Conservation (phyloP, 2,329 filamentous ascomycete species). For the Calonectria ilicicola region DNA sequence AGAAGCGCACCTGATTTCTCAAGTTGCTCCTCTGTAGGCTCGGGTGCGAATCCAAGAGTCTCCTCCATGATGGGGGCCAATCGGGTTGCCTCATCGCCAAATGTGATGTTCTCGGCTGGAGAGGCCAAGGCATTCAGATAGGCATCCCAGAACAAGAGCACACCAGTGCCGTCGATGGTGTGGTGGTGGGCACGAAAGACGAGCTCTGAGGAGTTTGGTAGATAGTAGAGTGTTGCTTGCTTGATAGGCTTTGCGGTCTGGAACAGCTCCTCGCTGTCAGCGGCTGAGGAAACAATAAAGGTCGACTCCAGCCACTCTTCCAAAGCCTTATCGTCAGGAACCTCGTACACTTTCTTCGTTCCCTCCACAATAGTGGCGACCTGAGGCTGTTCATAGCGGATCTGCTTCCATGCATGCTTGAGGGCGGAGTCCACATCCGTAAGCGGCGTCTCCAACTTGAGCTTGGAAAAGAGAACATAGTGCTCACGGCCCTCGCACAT, state of each 20-base stretch:
- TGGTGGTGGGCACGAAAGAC: slow-evolving; percentile 40
- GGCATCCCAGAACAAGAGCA: slow-evolving; percentile 37
- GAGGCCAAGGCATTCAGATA: slow-evolving; percentile 32
- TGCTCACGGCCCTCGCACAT: slow-evolving; percentile 21
- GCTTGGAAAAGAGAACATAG: slow-evolving; percentile 21
- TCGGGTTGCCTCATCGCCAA: slow-evolving; percentile 19
- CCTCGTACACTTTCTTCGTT: slow-evolving; percentile 29
- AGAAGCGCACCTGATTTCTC: background rate
- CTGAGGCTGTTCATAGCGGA: slow-evolving; percentile 39
- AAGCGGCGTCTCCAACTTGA: slow-evolving; percentile 7
- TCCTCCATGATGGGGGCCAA: slow-evolving; percentile 22
- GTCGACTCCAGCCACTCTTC: slow-evolving; percentile 28
- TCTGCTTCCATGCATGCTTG: slow-evolving; percentile 40
- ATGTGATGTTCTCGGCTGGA: slow-evolving; percentile 6
- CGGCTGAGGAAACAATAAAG: slow-evolving; percentile 17
- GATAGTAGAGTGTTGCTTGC: slow-evolving; percentile 22
- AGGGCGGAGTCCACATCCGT: slow-evolving; percentile 27
- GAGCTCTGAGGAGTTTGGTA: slow-evolving; percentile 26
- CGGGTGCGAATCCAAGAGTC: background rate
- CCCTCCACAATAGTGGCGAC: slow-evolving; percentile 34
- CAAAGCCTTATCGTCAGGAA: slow-evolving; percentile 35
- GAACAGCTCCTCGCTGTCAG: slow-evolving; percentile 16
- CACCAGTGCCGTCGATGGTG: slow-evolving; percentile 37
- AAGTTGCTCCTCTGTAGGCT: background rate
- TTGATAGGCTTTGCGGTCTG: slow-evolving; percentile 17